Evolutionary conservation across 495 filamentous ascomycete genomes (phyloP), one percentile per base, ranked within the genome.

Genomic region (Rostrohypoxylon terebratum): DNA sequence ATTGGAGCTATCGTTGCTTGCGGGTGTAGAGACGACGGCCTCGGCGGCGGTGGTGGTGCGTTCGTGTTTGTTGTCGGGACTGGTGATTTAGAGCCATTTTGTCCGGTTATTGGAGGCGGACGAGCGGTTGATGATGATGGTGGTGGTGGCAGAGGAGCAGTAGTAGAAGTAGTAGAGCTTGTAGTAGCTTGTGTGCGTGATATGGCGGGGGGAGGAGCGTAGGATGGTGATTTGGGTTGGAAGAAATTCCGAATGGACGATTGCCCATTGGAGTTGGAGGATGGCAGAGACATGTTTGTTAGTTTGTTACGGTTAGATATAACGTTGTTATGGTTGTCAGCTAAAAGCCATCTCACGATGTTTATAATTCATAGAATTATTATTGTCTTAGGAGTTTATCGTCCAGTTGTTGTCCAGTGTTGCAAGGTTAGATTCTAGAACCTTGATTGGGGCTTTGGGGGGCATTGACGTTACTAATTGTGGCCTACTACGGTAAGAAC

Each of bases 1-100:
- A 93, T 83, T 1, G 85, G 82, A 10, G 88, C 85, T 68, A 94
- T 87, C 20, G 84, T 87, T 8, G 85, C 86, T 79, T 84, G 80
- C 0, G 76, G 70, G 50, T 83, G 84, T 18, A 87, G 79, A 42
- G 60, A 66, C 1, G 76, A 16, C 16, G 75, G 73, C 11, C 65
- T 68, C 6, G 78, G 77, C 10, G 78, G 71, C 6, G 78, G 77
- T 13, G 78, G 71, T 10, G 75, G 69, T 0, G 73, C 69, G 63
- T 83, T 79, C 55, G 83, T 75, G 16, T 83, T 79, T 45, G 84
- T 81, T 33, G 72, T 76, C 78, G 69, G 73, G 53, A 75, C n/a
- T 31, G 55, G 57, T 53, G 40, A 54, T n/a, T 11, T 57, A 44
- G 66, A 51, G 9, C 44, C 40, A 25, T 50, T 67, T 59, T 55